These are phyloP conservation scores for Boletus reticuloceps DNA, from an alignment of 768 basidiomycete species.

Conservation along the genomic window DNA sequence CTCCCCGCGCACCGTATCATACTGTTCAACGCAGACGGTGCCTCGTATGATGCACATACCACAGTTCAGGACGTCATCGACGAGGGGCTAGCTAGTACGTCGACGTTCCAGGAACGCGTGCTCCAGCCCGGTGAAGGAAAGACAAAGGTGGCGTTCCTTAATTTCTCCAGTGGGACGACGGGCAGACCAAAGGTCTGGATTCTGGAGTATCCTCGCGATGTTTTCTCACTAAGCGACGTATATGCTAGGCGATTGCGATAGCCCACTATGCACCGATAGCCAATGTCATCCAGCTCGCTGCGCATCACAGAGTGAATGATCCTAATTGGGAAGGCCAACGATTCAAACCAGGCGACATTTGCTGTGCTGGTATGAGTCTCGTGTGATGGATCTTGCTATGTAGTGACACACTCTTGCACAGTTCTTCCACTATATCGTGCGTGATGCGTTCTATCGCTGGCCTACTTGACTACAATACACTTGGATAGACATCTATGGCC, in stretches of 20 bases:
- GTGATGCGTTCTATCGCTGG: constrained; percentile 14
- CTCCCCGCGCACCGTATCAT: constrained; percentile 45
- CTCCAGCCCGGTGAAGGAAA: constrained; percentile 59
- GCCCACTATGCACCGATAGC: constrained; percentile 58
- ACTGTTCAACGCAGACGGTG: constrained; percentile 33
- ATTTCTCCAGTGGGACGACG: constrained; percentile 76
- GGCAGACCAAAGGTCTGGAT: constrained; percentile 64
- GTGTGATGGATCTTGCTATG: not conserved
- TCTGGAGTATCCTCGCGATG: not conserved
- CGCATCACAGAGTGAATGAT: constrained; percentile 49
- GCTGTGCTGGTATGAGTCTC: constrained; percentile 47
- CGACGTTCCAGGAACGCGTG: constrained; percentile 47
- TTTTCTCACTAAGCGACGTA: not conserved
- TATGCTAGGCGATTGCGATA: constrained; percentile 53
- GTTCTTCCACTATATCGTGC: constrained; percentile 63
- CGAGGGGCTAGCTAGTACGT: constrained; percentile 41
- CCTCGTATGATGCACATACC: constrained; percentile 12
- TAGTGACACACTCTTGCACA: constrained; percentile 18
- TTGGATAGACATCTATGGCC: constrained; percentile 59
- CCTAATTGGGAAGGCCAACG: constrained; percentile 45
- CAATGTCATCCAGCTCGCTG: constrained; percentile 59
- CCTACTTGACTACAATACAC: not conserved
- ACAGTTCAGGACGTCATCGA: constrained; percentile 49
- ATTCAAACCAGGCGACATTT: constrained; percentile 59
- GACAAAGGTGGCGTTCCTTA: constrained; percentile 67